phyloP scores from a whole-genome alignment of 345 rosid species.

The Sonneratia caseolaris region DNA sequence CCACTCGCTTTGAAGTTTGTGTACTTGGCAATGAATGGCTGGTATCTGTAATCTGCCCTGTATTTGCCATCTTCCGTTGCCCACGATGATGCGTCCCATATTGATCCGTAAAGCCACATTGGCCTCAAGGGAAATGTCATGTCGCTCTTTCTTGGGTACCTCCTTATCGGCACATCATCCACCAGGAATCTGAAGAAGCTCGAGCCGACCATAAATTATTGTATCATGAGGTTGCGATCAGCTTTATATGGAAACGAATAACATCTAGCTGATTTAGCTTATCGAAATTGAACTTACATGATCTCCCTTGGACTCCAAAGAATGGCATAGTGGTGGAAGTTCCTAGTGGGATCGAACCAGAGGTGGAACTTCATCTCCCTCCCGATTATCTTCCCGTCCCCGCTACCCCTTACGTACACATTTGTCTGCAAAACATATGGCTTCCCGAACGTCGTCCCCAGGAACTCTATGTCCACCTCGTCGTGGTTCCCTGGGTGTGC shows the following conservation, averaged over 20 bases:
- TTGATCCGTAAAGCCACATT: conserved; percentile 94
- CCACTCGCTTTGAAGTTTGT: conserved; percentile 65
- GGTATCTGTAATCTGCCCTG: conserved; percentile 80
- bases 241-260: too few relatives aligned
- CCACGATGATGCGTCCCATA: conserved; percentile 99
- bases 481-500: conserved; percentile 87
- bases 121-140: conserved; percentile 82
- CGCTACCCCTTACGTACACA: conserved; percentile 92
- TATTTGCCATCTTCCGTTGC: conserved; percentile 95
- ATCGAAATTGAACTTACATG: conserved; percentile 45
- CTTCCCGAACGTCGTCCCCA: conserved; percentile 89
- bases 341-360: conserved; percentile 88
- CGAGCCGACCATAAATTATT: background rate
- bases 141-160: conserved; percentile 71
- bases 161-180: conserved; percentile 88
- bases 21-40: conserved; percentile 70
- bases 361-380: conserved; percentile 88
- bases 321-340: conserved; percentile 83
- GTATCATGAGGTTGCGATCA: too few relatives aligned
- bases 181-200: conserved; percentile 59
- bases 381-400: conserved; percentile 81
- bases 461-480: conserved; percentile 91
- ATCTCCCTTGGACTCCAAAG: conserved; percentile 87
- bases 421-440: conserved; percentile 92
- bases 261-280: too few relatives aligned